Base-by-base conservation (phyloP, 768 basidiomycete genomes). In the Infundibulicybe gibba region DNA sequence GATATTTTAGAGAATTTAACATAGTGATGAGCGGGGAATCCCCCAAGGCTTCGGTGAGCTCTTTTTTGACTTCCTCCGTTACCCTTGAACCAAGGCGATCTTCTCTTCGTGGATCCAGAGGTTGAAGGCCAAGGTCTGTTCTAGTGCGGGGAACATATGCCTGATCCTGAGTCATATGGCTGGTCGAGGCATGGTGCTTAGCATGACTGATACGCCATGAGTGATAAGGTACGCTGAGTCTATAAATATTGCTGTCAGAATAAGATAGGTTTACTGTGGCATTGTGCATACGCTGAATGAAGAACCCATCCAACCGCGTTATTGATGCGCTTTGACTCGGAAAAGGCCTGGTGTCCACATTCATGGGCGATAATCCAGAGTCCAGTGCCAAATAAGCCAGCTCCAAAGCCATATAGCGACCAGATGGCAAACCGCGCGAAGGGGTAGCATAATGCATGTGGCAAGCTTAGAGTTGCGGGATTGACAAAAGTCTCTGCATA, bases 311-410 rank as follows among this genome's bases (percentile, higher is more conserved):
- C 90, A 41, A 90, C 83, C 30, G 77, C 64, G 71, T 91, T 84
- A 71, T 92, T 92, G 64, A 92, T 70, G 19, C 68, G 62, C 71
- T 90, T 89, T 49, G 79, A 87, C 47, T 85, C 77, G 4, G 88
- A 91, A 71, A 86, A 93, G 0, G 85, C 87, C 62, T 88, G 87
- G 63, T 93, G 90, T 19, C 90, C 90, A 55, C 85, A 88, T 64
- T 90, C 88, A 58, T 90, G 88, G 48, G 81, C 89, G 44, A 89
- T 65, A 52, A 88, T 80, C 90, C 90, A 92, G 43, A 92, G 69
- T 45, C 90, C 90, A 31, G 88, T 92, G 1, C 74, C 80, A 43
- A 87, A 81, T 20, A 90, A 77, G 43, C 90, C 88, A 6, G 79
- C 69, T 55, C 72, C 71, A 61, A 89, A 81, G 32, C 78, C 70